Percentiles rank a stretch among this genome's conserved stretches.
These are phyloP conservation scores for Tetracentron sinense DNA, from an alignment of 164 flowering plant genomes.

Conservation along the genomic window DNA sequence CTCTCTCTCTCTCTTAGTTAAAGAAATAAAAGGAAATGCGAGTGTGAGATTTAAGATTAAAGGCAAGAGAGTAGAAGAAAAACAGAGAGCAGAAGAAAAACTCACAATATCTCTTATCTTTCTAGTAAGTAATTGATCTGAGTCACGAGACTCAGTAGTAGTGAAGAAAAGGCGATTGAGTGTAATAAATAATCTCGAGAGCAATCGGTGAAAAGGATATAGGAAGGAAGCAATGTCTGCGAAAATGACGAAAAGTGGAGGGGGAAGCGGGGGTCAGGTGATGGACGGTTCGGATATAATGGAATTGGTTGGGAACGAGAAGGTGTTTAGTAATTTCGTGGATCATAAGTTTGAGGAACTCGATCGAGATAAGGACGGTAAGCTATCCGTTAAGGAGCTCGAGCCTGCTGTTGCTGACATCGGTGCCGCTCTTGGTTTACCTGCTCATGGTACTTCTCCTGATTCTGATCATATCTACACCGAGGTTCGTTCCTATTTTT, in stretches of 20 bases:
- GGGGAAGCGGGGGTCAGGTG: conserved; percentile 42
- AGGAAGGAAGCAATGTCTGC: conserved; percentile 4
- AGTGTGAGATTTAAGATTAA: no score
- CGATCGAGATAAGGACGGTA: conserved; percentile 65
- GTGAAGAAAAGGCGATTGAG: neutral
- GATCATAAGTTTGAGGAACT: conserved; percentile 73
- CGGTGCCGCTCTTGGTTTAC: conserved; percentile 82
- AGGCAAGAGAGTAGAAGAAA: neutral
- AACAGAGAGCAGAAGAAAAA: neutral
- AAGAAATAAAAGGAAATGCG: neutral
- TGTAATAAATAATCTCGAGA: no score
- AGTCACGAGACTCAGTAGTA: conserved; percentile 25
- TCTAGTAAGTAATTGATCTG: conserved; percentile 10
- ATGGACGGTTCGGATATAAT: conserved; percentile 85
- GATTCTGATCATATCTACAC: conserved; percentile 75
- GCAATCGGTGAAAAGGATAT: neutral
- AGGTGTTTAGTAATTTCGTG: conserved; percentile 64
- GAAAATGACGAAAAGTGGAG: conserved; percentile 22
- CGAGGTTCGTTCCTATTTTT: conserved; percentile 38
- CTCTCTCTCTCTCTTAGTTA: neutral
- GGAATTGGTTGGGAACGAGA: conserved; percentile 78
- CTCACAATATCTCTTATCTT: neutral
- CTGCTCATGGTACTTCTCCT: conserved; percentile 69
- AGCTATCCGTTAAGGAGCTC: conserved; percentile 70
- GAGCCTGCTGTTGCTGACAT: conserved; percentile 82